phyloP scores from a whole-genome alignment of 2,329 filamentous ascomycete species.

The Alternaria angustiovoidea region DNA sequence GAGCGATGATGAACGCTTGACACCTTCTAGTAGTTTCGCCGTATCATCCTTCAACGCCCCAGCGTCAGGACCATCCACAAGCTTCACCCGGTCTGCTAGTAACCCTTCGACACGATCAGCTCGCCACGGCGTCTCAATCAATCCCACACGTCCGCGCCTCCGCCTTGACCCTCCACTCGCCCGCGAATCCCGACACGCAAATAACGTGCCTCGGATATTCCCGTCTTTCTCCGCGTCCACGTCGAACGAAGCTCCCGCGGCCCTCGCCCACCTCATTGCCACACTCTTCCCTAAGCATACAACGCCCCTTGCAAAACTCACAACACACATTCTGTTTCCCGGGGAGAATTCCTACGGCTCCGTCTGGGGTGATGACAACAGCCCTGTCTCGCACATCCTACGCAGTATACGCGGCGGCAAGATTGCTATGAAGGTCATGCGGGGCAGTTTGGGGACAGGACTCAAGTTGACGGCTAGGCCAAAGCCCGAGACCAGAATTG shows the following conservation, averaged over 20 bases:
- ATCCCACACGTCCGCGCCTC: conserved; percentile 25
- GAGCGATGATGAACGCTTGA: conserved; percentile 22
- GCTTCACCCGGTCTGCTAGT: not conserved
- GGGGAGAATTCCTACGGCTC: conserved; percentile 48
- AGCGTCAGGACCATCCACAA: conserved; percentile 7
- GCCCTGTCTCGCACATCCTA: conserved; percentile 49
- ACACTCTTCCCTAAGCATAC: conserved; percentile 38
- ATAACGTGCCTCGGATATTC: conserved; percentile 8
- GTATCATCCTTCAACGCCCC: conserved; percentile 16
- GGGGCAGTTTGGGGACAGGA: conserved; percentile 25
- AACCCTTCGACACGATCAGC: conserved; percentile 2
- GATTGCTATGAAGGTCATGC: conserved; percentile 39
- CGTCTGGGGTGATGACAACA: conserved; percentile 52
- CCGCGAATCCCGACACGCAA: not conserved
- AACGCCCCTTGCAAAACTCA: conserved; percentile 39
- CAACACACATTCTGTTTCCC: conserved; percentile 53
- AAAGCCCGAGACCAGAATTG: conserved; percentile 24
- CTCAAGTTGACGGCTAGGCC: conserved; percentile 23
- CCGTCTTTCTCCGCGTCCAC: conserved; percentile 25
- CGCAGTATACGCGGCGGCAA: conserved; percentile 49
- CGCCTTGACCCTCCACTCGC: conserved; percentile 23
- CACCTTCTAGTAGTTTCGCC: conserved; percentile 25
- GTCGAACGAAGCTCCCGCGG: conserved; percentile 28
- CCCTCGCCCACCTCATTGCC: conserved; percentile 45
- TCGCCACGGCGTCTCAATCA: conserved; percentile 4